Conservation (phyloP, 2,329 filamentous ascomycete species). For the Pleoardoris graminearum region DNA sequence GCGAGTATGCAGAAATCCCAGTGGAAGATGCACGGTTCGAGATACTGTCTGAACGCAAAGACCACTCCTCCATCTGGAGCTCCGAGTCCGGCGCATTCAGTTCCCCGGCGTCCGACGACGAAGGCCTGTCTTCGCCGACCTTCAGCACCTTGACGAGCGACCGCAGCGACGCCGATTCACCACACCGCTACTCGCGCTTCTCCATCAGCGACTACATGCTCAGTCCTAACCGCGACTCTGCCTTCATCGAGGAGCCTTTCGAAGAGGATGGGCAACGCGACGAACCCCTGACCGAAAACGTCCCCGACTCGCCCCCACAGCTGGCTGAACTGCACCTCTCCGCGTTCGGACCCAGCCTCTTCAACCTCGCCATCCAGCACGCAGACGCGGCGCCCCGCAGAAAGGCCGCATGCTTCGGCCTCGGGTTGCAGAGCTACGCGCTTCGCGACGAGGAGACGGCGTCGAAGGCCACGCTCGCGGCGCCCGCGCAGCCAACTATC, state of each 20-base stretch:
- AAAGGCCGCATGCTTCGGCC: constrained; percentile 37
- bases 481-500: constrained; percentile 17
- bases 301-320: constrained; percentile 26
- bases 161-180: constrained; percentile 30
- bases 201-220: constrained; percentile 14
- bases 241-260: constrained; percentile 9
- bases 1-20: constrained; percentile 10
- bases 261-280: constrained; percentile 6
- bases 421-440: constrained; percentile 40
- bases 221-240: constrained; percentile 2
- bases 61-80: constrained; percentile 43
- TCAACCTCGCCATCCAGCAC: constrained; percentile 31
- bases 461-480: constrained; percentile 34
- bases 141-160: constrained; percentile 40
- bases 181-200: constrained; percentile 27
- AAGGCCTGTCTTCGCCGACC: constrained; percentile 33
- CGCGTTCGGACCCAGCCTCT: constrained; percentile 34
- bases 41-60: constrained; percentile 25
- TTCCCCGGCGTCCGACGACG: constrained; percentile 31
- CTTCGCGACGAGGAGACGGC: constrained; percentile 33
- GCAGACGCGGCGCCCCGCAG: constrained; percentile 29
- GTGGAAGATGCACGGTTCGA: constrained; percentile 18
- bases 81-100: constrained; percentile 31
- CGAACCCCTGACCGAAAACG: not conserved
- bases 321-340: constrained; percentile 32